Conservation (phyloP, 2,329 filamentous ascomycete genomes). For the Diaporthe australafricana region DNA sequence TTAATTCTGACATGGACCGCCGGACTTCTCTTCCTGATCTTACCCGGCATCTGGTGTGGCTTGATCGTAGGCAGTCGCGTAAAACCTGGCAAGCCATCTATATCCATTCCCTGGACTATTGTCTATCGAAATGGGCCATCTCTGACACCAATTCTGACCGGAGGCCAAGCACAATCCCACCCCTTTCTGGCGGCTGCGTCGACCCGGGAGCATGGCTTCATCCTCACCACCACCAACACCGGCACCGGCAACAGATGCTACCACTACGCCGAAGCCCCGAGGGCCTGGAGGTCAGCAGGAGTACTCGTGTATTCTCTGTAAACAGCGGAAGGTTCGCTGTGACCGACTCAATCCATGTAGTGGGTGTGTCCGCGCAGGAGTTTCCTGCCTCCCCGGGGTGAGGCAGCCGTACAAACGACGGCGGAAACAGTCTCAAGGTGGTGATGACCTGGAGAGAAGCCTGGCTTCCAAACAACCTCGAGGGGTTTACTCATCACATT, state of each 20-base stretch:
- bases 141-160: background rate
- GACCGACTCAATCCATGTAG: conserved; percentile 57
- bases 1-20: background rate
- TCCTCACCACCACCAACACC: background rate
- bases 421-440: conserved; percentile 50
- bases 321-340: conserved; percentile 63
- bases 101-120: background rate
- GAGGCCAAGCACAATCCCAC: conserved; percentile 9
- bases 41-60: conserved; percentile 14
- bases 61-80: background rate
- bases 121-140: background rate
- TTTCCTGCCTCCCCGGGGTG: conserved; percentile 48
- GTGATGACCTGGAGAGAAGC: conserved; percentile 4
- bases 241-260: background rate
- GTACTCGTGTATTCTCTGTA: conserved; percentile 63
- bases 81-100: conserved; percentile 9
- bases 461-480: background rate
- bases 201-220: background rate
- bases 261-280: conserved; percentile 12
- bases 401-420: conserved; percentile 57
- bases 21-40: conserved; percentile 15
- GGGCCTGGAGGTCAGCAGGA: conserved; percentile 31
- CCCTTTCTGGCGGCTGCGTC: background rate
- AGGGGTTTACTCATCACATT: conserved; percentile 13
- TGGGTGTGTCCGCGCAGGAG: conserved; percentile 52